Evolutionary conservation across 352 stramenopile genomes (phyloP), one percentile per base, ranked within the genome.

Genomic region (Globisporangium irregulare): DNA sequence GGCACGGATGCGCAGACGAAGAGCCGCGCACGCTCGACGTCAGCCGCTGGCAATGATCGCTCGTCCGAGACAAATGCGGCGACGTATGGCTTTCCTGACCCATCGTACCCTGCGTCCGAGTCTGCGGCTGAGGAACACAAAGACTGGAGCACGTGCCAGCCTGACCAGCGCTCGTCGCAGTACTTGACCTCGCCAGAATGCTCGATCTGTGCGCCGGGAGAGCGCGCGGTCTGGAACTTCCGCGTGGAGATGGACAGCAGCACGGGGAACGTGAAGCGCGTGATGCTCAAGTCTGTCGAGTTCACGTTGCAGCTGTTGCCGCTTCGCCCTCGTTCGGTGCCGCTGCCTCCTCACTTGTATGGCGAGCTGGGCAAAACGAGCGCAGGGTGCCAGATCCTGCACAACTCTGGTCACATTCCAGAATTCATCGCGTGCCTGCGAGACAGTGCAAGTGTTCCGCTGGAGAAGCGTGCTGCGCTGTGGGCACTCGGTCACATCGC

Each of bases 221-320:
- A 96, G 66, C 87, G 89, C 48, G 87, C 86, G 12, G 83, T 96
- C 8, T 96, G 89, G 89, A 96, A 94, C 46, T 96, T 95, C 64
- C 86, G 86, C 24, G 84, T 96, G n/a, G 89, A 96, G 70, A 90
- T 92, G 82, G 89, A 95, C 56, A 78, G 64, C 27, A 74, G 70
- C 2, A 78, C 80, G 5, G 79, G 74, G 9, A 86, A 71, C n/a
- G 75, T 94, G 14, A 94, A 93, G 66, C 85, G 89, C 3, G 58
- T 95, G 29, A 65, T 87, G 73, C 86, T 96, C n/a, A 95, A 96
- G 69, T 95, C 87, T 24, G 87, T 96, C 25, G 89, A 96, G 67
- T 96, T 96, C 67, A 96, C 89, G 14, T 73, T 96, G 2, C 87
- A 96, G 66, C 71, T 96, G 14, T 72, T 96, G 24, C 89, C 89